Percentiles rank a stretch among this genome's conserved stretches.
Evolutionary conservation across 345 rosid genomes (phyloP).

Genomic region (Salix exigua): DNA sequence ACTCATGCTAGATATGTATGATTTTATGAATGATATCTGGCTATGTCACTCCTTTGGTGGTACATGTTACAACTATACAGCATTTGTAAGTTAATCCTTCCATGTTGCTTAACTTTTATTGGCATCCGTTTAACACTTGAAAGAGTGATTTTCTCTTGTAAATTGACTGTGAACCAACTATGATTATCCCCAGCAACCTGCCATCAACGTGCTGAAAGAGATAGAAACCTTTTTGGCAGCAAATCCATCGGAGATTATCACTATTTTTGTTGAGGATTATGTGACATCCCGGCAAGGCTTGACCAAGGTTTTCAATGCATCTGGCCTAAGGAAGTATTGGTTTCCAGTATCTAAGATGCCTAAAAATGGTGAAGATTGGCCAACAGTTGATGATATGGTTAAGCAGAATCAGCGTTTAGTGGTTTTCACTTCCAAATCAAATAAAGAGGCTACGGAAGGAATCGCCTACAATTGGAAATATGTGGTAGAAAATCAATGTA

Average conservation of each 20-base stretch:
- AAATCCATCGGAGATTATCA: slow-evolving; percentile 77
- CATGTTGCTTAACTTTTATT: slow-evolving; percentile 3
- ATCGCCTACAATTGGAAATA: slow-evolving; percentile 87
- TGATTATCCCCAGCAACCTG: slow-evolving; percentile 59
- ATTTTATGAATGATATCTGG: slow-evolving; percentile 77
- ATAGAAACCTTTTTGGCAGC: slow-evolving; percentile 56
- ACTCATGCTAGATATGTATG: slow-evolving; percentile 89
- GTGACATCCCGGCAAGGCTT: slow-evolving; percentile 70
- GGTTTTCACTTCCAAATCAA: slow-evolving; percentile 72
- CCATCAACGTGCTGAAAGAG: slow-evolving; percentile 73
- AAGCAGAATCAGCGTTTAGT: slow-evolving; percentile 72
- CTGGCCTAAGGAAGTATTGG: slow-evolving; percentile 64
- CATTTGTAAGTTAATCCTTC: slow-evolving; percentile 63
- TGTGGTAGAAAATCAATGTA: slow-evolving; percentile 84
- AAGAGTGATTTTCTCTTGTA: not conserved
- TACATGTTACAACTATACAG: slow-evolving; percentile 61
- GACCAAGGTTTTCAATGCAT: slow-evolving; percentile 71
- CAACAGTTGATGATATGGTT: slow-evolving; percentile 83
- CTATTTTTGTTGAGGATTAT: slow-evolving; percentile 91
- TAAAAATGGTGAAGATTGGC: slow-evolving; percentile 81
- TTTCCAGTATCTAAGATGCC: slow-evolving; percentile 85
- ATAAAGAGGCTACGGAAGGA: slow-evolving; percentile 83
- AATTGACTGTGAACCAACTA: not conserved
- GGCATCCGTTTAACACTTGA: not conserved
- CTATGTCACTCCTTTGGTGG: slow-evolving; percentile 78